Conservation (phyloP, 768 basidiomycete species). For the Pleurotus platypus region DNA sequence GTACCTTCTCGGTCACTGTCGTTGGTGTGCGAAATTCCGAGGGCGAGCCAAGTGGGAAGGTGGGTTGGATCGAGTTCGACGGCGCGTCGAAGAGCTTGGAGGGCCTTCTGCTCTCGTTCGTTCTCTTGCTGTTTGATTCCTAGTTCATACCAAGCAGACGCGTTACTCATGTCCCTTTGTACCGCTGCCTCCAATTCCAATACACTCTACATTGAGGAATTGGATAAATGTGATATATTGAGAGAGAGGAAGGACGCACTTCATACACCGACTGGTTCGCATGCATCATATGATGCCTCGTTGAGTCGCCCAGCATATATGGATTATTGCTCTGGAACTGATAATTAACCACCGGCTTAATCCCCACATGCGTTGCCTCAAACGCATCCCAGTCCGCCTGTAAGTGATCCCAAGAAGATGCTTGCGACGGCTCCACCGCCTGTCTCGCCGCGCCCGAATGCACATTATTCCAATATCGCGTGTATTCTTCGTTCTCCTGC, state of each 20-base stretch:
- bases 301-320: conserved; percentile 62
- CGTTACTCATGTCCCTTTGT: conserved; percentile 68
- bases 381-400: conserved; percentile 81
- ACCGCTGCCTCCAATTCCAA: conserved; percentile 88
- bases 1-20: conserved; percentile 75
- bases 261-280: conserved; percentile 36
- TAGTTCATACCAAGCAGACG: conserved; percentile 83
- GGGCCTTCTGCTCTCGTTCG: conserved; percentile 88
- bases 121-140: conserved; percentile 98
- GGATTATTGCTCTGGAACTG: conserved; percentile 78
- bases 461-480: conserved; percentile 52
- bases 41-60: conserved; percentile 82
- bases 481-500: conserved; percentile 68
- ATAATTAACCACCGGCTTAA: conserved; percentile 55
- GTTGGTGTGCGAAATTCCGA: conserved; percentile 90
- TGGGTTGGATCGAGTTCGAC: conserved; percentile 76
- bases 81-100: conserved; percentile 79
- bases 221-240: neutral
- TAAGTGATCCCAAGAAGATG: conserved; percentile 56
- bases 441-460: conserved; percentile 17
- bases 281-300: conserved; percentile 48
- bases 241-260: conserved; percentile 23
- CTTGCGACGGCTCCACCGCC: conserved; percentile 21
- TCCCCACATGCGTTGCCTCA: conserved; percentile 68
- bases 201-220: conserved; percentile 55